Conservation (phyloP, 176 grass and related monocot species). For the Miscanthus lutarioriparius region DNA sequence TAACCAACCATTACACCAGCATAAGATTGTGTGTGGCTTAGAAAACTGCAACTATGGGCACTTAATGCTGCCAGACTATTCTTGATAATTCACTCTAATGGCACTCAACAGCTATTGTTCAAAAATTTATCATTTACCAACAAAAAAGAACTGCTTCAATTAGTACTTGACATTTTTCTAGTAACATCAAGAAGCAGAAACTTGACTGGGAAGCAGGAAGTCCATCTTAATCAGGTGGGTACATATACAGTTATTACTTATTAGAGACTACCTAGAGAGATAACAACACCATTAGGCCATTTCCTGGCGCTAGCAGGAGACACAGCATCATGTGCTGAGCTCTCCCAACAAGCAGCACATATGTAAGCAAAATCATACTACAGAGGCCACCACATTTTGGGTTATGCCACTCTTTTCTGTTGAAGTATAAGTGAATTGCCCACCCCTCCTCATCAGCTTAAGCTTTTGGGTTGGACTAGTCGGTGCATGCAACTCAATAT, state of each 20-base stretch:
- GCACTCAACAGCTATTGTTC: neutral
- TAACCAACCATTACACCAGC: neutral
- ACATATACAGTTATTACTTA: neutral
- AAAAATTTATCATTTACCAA: neutral
- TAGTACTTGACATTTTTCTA: neutral
- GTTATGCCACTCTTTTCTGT: neutral
- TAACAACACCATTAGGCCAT: neutral
- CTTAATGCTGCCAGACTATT: neutral
- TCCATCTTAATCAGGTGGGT: neutral
- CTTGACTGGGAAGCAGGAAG: neutral
- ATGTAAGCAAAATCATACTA: neutral
- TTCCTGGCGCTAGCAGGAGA: neutral
- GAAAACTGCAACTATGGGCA: neutral
- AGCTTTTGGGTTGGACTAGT: too few species aligned
- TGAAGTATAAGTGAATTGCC: too few species aligned
- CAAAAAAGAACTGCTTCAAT: neutral
- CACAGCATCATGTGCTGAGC: neutral
- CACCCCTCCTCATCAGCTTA: too few species aligned
- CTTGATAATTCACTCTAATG: neutral
- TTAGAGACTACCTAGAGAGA: neutral
- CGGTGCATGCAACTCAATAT: too few species aligned
- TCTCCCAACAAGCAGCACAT: neutral
- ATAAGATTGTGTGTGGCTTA: constrained; percentile 9
- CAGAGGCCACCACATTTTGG: neutral
- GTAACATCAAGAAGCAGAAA: neutral